These are phyloP conservation scores for Aspergillus amoenus DNA, from an alignment of 2,329 filamentous ascomycete species.

Conservation along the genomic window DNA sequence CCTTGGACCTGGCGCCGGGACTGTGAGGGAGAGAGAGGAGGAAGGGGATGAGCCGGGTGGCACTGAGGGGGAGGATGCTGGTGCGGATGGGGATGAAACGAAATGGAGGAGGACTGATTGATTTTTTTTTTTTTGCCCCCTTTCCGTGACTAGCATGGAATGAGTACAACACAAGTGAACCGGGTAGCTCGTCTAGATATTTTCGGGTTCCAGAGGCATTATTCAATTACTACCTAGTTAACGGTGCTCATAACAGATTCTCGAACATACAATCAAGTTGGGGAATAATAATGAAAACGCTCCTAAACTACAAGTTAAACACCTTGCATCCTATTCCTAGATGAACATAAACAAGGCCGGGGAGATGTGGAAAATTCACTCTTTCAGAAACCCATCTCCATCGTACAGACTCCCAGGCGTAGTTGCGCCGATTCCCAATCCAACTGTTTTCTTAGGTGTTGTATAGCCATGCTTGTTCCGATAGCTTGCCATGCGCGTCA, in stretches of 20 bases:
- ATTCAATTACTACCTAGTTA: neutral
- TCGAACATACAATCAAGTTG: neutral
- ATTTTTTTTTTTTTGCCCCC: neutral
- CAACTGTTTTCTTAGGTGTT: slow-evolving; percentile 30
- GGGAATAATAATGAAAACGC: neutral
- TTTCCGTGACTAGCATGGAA: neutral
- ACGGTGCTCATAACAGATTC: slow-evolving; percentile 6
- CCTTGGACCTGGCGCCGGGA: slow-evolving; percentile 61
- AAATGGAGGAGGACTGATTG: slow-evolving; percentile 56
- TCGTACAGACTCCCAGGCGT: slow-evolving; percentile 51
- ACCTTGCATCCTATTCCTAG: neutral
- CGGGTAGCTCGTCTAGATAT: neutral
- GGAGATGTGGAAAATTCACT: slow-evolving; percentile 20
- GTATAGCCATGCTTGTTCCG: slow-evolving; percentile 20
- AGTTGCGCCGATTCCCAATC: slow-evolving; percentile 30
- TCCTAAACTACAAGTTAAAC: neutral
- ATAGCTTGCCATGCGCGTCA: slow-evolving; percentile 15
- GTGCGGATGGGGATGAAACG: slow-evolving; percentile 37
- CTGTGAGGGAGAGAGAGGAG: slow-evolving; percentile 61
- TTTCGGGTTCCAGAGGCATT: neutral
- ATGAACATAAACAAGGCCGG: neutral
- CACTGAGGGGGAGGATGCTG: slow-evolving; percentile 18
- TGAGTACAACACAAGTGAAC: neutral
- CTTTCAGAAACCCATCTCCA: slow-evolving; percentile 38
- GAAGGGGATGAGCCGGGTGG: slow-evolving; percentile 41